phyloP scores from a whole-genome alignment of 177 flowering plant genomes.

The Vitis hybrid region DNA sequence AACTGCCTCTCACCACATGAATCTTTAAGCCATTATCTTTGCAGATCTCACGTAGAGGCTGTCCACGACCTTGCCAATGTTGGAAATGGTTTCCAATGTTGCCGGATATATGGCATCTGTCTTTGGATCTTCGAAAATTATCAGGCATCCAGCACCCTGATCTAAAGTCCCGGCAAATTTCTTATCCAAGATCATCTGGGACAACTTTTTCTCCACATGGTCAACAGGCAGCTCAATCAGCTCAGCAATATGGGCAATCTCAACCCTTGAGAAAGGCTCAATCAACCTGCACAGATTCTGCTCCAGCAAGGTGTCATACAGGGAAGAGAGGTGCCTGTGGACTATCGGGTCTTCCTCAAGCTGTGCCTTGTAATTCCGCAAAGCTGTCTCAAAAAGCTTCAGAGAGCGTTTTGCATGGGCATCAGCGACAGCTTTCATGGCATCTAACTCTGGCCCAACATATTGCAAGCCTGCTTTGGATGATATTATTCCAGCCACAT shows the following conservation, averaged over 20 bases:
- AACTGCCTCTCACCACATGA: too few species aligned
- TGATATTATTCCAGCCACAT: constrained; percentile 81
- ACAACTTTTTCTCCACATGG: constrained; percentile 79
- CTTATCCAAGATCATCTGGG: constrained; percentile 90
- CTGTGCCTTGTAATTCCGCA: constrained; percentile 62
- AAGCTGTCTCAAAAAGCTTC: constrained; percentile 74
- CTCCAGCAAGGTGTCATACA: constrained; percentile 75
- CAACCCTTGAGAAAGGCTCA: constrained; percentile 80
- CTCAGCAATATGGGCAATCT: constrained; percentile 75
- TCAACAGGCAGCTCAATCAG: constrained; percentile 71
- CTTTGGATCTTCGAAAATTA: constrained; percentile 81
- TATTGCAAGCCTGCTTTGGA: constrained; percentile 82
- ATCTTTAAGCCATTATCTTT: constrained; percentile 57
- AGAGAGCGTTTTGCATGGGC: constrained; percentile 80
- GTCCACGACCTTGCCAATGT: constrained; percentile 85
- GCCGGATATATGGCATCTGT: constrained; percentile 78
- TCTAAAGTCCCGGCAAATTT: constrained; percentile 86
- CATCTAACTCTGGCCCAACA: constrained; percentile 82
- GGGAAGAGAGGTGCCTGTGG: constrained; percentile 82
- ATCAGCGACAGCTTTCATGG: constrained; percentile 93
- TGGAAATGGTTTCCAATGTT: constrained; percentile 74
- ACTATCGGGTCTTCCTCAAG: constrained; percentile 88
- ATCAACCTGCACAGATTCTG: constrained; percentile 77
- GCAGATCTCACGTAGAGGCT: constrained; percentile 83
- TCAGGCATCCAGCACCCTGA: constrained; percentile 86